phyloP scores from a whole-genome alignment of 768 basidiomycete genomes.

The Leucocoprinus birnbaumii region DNA sequence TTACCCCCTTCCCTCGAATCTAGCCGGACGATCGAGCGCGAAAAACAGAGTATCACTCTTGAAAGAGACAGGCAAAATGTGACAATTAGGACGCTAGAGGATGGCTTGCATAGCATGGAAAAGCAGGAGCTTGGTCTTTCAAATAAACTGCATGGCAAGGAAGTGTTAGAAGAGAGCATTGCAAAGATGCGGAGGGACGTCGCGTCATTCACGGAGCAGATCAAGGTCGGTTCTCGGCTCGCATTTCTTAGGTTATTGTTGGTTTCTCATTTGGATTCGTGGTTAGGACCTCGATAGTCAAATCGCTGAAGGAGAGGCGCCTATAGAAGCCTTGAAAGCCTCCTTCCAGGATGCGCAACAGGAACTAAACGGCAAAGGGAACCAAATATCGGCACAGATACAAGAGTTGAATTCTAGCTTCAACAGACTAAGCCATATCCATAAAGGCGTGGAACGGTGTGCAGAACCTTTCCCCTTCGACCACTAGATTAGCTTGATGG shows the following conservation, averaged over 20 bases:
- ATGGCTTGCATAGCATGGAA: slow-evolving; percentile 60
- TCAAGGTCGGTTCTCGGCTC: slow-evolving; percentile 45
- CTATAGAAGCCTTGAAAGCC: slow-evolving; percentile 60
- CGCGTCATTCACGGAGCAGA: slow-evolving; percentile 32
- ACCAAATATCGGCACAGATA: slow-evolving; percentile 48
- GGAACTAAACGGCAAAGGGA: slow-evolving; percentile 46
- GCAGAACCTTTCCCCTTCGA: slow-evolving; percentile 11
- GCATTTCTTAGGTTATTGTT: too few species aligned
- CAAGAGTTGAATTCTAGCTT: slow-evolving; percentile 66
- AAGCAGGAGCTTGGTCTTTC: slow-evolving; percentile 55
- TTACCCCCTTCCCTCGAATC: neutral
- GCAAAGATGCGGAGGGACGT: slow-evolving; percentile 59
- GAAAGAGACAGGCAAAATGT: slow-evolving; percentile 64
- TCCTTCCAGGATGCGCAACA: slow-evolving; percentile 48
- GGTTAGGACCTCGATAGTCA: slow-evolving; percentile 60
- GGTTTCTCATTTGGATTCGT: neutral
- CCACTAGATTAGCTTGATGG: neutral
- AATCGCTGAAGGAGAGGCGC: slow-evolving; percentile 58
- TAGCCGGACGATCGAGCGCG: slow-evolving; percentile 67
- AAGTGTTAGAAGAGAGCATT: slow-evolving; percentile 52
- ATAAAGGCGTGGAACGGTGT: slow-evolving; percentile 66
- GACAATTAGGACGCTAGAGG: slow-evolving; percentile 52
- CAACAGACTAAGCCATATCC: slow-evolving; percentile 59
- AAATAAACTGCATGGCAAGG: slow-evolving; percentile 58
- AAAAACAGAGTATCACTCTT: slow-evolving; percentile 49